Evolutionary conservation across 352 stramenopile genomes (phyloP), one percentile per base, ranked within the genome.

Genomic region (Phytophthora colocasiae): DNA sequence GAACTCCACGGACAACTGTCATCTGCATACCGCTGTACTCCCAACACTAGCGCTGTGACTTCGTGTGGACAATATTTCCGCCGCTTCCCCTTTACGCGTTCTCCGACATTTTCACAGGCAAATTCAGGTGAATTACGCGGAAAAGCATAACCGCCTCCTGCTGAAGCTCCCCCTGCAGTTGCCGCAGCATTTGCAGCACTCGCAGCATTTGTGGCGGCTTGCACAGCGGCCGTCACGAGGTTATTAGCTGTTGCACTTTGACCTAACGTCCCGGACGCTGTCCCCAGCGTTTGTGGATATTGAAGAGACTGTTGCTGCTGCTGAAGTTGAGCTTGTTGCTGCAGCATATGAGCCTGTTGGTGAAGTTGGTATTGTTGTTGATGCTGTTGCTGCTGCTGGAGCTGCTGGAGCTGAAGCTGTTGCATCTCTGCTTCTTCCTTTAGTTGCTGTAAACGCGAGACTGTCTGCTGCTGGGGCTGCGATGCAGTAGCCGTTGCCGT

Each of bases 1-100:
- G 80, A 91, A 39, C 86, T 94, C 86, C 86, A 94, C 5, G 86
- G 86, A 57, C 86, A 94, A 70, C 84, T 93, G 51, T 94, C 86
- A 57, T 94, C 86, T 15, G 86, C 86, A 45, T 94, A 94, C 12
- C 86, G 84, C 61, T 94, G 86, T 3, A 94, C 84, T n/a, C 86
- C 86, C 12, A 93, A 69, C 36, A 94, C 81, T 0, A 94, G 50
- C 6, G 86, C 86, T n/a, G 86, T 94, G 9, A 94, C 86, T 77
- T 94, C 86, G 40, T 94, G 86, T 3, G 86, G 86, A 67, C 86
- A 94, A 53, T 94, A 94, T 55, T 94, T 94, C 22, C 86, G 62
- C 31, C 86, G 76, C 66, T 94, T 94, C 46, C 86, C 86, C 40
- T 94, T 94, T 12, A 94, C 78, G n/a, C 86, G 83, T 44, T 92